These are phyloP conservation scores for Argentina anserina DNA, from an alignment of 306 rosid genomes.

Conservation along the genomic window DNA sequence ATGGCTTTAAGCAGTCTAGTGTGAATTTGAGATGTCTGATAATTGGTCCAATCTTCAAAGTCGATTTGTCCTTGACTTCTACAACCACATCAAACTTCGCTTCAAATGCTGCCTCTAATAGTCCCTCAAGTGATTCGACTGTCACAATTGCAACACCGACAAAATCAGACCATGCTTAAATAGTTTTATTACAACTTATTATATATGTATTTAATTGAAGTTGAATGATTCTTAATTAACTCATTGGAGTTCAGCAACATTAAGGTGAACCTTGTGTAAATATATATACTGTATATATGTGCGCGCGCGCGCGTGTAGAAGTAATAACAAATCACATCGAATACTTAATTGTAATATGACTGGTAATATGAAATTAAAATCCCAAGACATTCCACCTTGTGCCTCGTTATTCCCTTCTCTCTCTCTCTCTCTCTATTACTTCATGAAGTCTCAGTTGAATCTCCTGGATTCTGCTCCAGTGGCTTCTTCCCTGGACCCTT, in stretches of 20 bases:
- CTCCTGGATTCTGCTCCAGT: neutral
- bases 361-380: neutral
- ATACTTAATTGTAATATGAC: no score
- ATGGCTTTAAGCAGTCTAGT: neutral
- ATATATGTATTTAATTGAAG: no score
- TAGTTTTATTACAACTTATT: no score
- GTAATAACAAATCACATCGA: no score
- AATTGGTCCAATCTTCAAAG: neutral
- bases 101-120: neutral
- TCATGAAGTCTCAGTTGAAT: neutral
- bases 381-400: neutral
- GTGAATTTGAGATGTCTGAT: neutral
- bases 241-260: no score
- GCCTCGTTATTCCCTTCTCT: neutral
- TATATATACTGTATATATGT: no score
- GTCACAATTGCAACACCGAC: neutral
- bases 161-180: neutral
- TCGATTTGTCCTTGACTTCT: neutral
- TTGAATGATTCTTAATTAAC: no score
- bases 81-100: neutral
- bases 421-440: neutral
- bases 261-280: no score
- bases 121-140: neutral
- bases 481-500: neutral
- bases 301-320: no score